phyloP scores from a whole-genome alignment of 2,329 filamentous ascomycete genomes.

The Pseudogymnoascus sp. region DNA sequence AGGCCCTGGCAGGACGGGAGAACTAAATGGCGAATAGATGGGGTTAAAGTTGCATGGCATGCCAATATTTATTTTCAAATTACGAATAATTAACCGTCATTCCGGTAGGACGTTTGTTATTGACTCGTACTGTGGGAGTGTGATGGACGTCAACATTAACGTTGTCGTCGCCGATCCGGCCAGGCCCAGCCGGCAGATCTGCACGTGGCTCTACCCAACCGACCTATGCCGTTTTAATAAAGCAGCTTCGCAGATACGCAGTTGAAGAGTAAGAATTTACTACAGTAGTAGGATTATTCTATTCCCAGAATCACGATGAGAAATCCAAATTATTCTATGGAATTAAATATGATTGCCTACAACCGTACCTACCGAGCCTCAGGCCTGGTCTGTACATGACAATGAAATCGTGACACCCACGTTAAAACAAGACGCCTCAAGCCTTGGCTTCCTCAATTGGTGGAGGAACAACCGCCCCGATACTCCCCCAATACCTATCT shows the following conservation, averaged over 20 bases:
- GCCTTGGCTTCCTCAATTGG: no score
- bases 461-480: no score
- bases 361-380: neutral
- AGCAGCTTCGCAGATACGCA: neutral
- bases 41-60: neutral
- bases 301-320: no score
- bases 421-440: no score
- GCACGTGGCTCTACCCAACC: neutral
- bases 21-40: neutral
- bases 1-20: conserved; percentile 2
- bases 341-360: neutral
- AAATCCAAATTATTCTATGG: neutral
- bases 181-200: neutral
- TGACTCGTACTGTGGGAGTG: neutral
- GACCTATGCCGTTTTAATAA: neutral
- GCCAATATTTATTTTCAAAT: neutral
- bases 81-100: neutral
- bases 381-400: no score
- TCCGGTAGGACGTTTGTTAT: neutral
- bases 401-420: no score
- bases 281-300: neutral
- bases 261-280: neutral
- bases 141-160: neutral
- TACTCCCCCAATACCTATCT: no score
- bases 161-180: neutral